phyloP scores from a whole-genome alignment of 768 basidiomycete genomes.

The Vishniacozyma victoriae region DNA sequence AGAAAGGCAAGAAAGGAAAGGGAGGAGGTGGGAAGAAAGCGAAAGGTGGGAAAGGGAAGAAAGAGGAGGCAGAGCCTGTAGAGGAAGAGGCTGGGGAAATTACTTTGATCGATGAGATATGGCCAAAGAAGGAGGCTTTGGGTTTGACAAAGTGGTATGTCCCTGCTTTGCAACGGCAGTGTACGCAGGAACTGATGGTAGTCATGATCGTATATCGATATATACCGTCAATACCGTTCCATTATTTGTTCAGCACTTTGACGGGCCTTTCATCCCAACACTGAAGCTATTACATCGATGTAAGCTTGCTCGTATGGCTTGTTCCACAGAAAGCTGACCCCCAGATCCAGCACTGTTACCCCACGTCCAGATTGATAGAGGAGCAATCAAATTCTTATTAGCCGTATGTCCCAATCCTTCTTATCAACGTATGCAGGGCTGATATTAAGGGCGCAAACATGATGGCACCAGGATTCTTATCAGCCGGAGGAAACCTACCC shows the following conservation, averaged over 20 bases:
- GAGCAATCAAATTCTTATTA: slow-evolving; percentile 94
- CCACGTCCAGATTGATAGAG: slow-evolving; percentile 83
- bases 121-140: slow-evolving; percentile 97
- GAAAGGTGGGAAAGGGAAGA: slow-evolving; percentile 15
- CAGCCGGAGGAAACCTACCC: slow-evolving; percentile 80
- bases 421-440: neutral
- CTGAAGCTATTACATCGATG: slow-evolving; percentile 87
- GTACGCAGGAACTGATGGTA: slow-evolving; percentile 41
- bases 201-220: slow-evolving; percentile 91
- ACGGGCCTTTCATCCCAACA: slow-evolving; percentile 86
- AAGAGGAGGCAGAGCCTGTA: slow-evolving; percentile 8
- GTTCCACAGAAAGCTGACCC: slow-evolving; percentile 1
- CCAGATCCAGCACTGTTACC: slow-evolving; percentile 87
- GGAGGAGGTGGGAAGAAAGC: slow-evolving; percentile 10
- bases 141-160: slow-evolving; percentile 87
- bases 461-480: slow-evolving; percentile 77
- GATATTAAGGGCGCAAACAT: slow-evolving; percentile 47
- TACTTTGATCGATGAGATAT: slow-evolving; percentile 67
- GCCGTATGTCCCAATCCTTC: slow-evolving; percentile 51
- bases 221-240: slow-evolving; percentile 83
- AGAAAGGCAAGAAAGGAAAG: slow-evolving; percentile 3
- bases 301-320: slow-evolving; percentile 47
- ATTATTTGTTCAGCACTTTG: slow-evolving; percentile 91
- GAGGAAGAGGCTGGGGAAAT: slow-evolving; percentile 57
- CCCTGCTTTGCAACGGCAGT: neutral